Evolutionary conservation across 2,329 filamentous ascomycete genomes (phyloP), one percentile per base, ranked within the genome.

Genomic region (Apiospora hydei): DNA sequence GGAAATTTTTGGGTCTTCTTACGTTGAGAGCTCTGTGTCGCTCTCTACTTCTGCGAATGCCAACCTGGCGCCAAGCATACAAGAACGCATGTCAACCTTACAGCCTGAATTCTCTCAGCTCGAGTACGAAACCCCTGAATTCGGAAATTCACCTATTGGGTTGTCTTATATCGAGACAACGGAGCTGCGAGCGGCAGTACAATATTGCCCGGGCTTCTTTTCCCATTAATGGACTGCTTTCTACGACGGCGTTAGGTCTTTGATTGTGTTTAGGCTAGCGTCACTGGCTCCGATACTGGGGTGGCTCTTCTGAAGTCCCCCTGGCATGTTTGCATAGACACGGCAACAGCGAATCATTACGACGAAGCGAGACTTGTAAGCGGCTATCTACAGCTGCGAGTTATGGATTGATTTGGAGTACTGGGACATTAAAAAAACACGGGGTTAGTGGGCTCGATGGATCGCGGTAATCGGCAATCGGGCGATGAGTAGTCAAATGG

Each of bases 401-500:
- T 41, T 64, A 64, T 41, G 57, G 57, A 41, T 64, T 64, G 30
- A 41, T 24, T 64, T 64, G 57, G 57, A 64, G 57, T 64, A 64
- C 57, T 64, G 57, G 57, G 13, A n/a, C 34, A 64, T 41, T 18
- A 21, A 30, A 24, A 34, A 64, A 64, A 64, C 16, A 13, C n/a
- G 34, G 57, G 57, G 57, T 13, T 41, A 41, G 24, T 18, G 57
- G 57, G 34, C 18, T 64, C 57, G n/a, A 64, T n/a, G 57, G 34
- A 61, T 10, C 34, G 21, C 34, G 30, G 57, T 30, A 41, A 64
- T 64, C 18, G 57, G 57, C 21, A 64, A 64, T 64, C 18, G 57
- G 57, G 41, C 24, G 38, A 24, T 24, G 34, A 41, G 41, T 21
- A 64, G 57, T n/a, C 57, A 4, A 64, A 64, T 38, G 57, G 57